Conservation (phyloP, 2,329 filamentous ascomycete species). For the Neofusicoccum laricinum region DNA sequence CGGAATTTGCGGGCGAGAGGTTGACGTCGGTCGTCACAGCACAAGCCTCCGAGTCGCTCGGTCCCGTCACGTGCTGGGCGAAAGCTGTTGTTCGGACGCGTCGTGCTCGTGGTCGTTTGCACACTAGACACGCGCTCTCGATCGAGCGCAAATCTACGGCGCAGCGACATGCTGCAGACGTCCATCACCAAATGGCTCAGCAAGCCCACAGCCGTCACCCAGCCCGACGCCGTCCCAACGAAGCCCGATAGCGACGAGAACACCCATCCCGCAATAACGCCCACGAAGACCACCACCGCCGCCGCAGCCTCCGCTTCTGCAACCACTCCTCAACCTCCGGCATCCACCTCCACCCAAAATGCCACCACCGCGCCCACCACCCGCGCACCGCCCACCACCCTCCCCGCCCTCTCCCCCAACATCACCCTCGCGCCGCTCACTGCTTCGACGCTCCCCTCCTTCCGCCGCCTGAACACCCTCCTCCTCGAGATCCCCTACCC, state of each 20-base stretch:
- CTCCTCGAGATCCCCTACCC: constrained; percentile 62
- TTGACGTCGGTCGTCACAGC: constrained; percentile 12
- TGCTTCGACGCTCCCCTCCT: constrained; percentile 52
- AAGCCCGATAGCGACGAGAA: neutral
- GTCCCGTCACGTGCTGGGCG: constrained; percentile 7
- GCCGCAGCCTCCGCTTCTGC: neutral
- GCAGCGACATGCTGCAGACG: constrained; percentile 40
- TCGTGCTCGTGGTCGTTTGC: neutral
- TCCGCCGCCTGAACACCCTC: constrained; percentile 57
- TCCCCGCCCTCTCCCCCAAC: constrained; percentile 43
- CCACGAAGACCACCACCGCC: neutral
- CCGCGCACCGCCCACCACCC: constrained; percentile 19
- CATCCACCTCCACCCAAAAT: neutral
- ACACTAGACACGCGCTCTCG: neutral
- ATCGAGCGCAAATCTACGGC: too few relatives aligned
- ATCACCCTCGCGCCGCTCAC: constrained; percentile 53
- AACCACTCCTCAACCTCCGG: neutral
- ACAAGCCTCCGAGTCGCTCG: constrained; percentile 1
- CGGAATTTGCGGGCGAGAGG: constrained; percentile 11
- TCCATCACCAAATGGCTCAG: constrained; percentile 48
- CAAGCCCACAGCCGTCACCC: constrained; percentile 36
- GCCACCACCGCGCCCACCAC: constrained; percentile 2
- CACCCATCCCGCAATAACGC: neutral
- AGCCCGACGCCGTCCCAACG: constrained; percentile 8
- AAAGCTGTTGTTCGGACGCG: neutral